A percentile compares a stretch with the other conserved stretches of the same genome.
Conservation (phyloP, 2,329 filamentous ascomycete genomes). For the Trichoderma harzianum region DNA sequence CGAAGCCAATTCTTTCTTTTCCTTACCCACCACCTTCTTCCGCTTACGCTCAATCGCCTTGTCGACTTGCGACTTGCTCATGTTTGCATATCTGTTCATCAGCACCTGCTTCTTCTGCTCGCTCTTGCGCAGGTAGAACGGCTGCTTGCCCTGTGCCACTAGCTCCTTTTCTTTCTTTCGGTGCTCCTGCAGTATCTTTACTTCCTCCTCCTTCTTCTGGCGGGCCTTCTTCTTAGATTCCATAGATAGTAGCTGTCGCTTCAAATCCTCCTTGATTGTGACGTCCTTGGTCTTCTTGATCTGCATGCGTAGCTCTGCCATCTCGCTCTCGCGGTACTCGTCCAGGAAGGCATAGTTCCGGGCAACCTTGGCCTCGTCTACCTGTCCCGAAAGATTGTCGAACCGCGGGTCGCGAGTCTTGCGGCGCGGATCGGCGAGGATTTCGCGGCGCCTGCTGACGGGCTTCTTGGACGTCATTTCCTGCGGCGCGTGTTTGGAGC, state of each 20-base stretch:
- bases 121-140: constrained; percentile 88
- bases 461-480: constrained; percentile 79
- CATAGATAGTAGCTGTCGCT: constrained; percentile 72
- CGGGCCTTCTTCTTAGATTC: constrained; percentile 72
- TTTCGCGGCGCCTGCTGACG: constrained; percentile 75
- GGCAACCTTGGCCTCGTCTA: constrained; percentile 57
- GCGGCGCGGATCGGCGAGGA: constrained; percentile 54
- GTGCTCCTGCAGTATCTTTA: constrained; percentile 70
- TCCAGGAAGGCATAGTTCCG: constrained; percentile 85
- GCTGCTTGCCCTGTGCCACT: constrained; percentile 83
- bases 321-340: constrained; percentile 80
- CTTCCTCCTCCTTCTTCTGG: constrained; percentile 65
- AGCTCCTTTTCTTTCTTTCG: constrained; percentile 78
- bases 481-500: constrained; percentile 85
- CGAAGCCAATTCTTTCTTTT: constrained; percentile 68
- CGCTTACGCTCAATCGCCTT: constrained; percentile 79
- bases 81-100: constrained; percentile 71
- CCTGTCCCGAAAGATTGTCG: constrained; percentile 56
- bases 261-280: constrained; percentile 64
- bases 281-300: constrained; percentile 65
- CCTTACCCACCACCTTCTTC: constrained; percentile 85
- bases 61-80: constrained; percentile 83
- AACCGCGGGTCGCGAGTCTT: constrained; percentile 86
- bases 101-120: constrained; percentile 87
- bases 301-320: constrained; percentile 66